Evolutionary conservation across 2,329 filamentous ascomycete species (phyloP).

Genomic region (Colletotrichum aenigma): DNA sequence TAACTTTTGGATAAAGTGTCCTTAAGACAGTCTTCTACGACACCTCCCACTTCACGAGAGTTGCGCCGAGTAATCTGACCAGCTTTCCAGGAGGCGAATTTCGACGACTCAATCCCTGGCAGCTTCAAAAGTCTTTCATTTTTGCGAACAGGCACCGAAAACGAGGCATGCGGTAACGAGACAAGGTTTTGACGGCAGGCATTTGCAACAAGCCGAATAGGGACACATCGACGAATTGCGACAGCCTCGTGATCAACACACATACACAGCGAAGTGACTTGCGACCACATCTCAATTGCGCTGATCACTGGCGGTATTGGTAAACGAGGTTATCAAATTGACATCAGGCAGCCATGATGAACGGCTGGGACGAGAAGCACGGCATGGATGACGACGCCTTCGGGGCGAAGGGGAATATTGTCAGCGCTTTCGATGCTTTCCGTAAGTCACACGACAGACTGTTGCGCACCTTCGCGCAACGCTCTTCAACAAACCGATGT

Average conservation of each 20-base stretch:
- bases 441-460: slow-evolving; percentile 61
- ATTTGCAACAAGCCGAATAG: slow-evolving; percentile 14
- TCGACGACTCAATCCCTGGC: background rate
- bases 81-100: background rate
- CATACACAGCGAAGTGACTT: background rate
- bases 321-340: background rate
- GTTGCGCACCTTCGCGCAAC: background rate
- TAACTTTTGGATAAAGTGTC: slow-evolving; percentile 24
- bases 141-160: background rate
- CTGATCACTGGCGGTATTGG: background rate
- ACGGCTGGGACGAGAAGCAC: slow-evolving; percentile 74
- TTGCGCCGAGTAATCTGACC: slow-evolving; percentile 12
- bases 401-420: slow-evolving; percentile 71
- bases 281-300: background rate
- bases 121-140: background rate
- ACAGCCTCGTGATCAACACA: background rate
- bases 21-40: slow-evolving; percentile 3
- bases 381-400: slow-evolving; percentile 78
- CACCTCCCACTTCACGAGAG: slow-evolving; percentile 5
- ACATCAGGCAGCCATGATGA: slow-evolving; percentile 58
- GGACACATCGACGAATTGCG: background rate
- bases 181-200: slow-evolving; percentile 3
- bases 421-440: slow-evolving; percentile 95
- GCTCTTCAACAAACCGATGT: background rate
- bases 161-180: slow-evolving; percentile 13